Evolutionary conservation across 148 eudicot genomes (phyloP), one percentile per base, ranked within the genome.

Genomic region (Rhododendron mucronatum): DNA sequence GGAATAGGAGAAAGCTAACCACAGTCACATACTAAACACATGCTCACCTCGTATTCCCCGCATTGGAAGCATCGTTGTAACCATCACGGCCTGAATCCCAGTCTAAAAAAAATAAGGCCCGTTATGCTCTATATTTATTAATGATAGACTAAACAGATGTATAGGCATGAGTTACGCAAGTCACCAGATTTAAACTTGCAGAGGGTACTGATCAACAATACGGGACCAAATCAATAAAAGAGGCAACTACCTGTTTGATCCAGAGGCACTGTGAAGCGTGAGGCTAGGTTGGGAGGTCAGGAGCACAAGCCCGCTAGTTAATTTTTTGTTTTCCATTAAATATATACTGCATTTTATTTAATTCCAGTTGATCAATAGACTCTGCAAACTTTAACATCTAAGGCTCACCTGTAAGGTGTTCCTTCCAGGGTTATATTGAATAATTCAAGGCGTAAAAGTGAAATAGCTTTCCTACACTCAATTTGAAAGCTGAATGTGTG

Each of bases 61-160:
- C 84, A 81, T 84, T 89, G 75, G 91, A 84, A 85, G 92, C 88
- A 90, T 95, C 95, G 33, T 88, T 90, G 84, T 89, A 93, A 88
- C 91, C 95, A 90, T 94, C 98, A 85, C 94, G 98, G 63, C 93
- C 95, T 53, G 96, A 87, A 74, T 93, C 98, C 98, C 98, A 97
- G 83, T 94, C 99, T 95, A 91, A 75, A 86, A 65, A 15, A 77
- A 82, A 81, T 45, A 78, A 50, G 18, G 16, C 44, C 23, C 61
- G 26, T n/a, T 33, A 75, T 37, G 84, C 35, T 50, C 41, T 18
- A 47, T 21, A 45, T 48, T 35, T 18, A 18, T 3, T n/a, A 26
- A 18, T 39, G 33, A 23, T 73, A 28, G 2, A 84, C 14, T 26
- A 33, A 5, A 1, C 74, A 45, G 26, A 26, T 3, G 73, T 28